Evolutionary conservation across 2,329 filamentous ascomycete genomes (phyloP).

Genomic region (Xylariaceae sp.): DNA sequence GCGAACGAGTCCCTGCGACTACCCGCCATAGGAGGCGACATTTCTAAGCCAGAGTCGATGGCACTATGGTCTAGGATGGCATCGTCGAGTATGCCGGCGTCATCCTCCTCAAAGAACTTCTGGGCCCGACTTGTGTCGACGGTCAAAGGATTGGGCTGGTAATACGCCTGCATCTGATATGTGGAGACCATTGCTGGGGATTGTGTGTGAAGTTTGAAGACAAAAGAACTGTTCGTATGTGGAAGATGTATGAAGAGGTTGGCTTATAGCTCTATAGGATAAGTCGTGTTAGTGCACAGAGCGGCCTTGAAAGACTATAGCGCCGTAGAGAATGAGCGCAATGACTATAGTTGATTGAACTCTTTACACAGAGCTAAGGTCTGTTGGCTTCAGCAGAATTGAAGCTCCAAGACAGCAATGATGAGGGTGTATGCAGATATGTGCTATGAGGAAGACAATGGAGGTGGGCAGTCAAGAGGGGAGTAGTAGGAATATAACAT

Average conservation of each 20-base stretch:
- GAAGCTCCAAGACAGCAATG: constrained; percentile 34
- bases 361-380: constrained; percentile 12
- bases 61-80: constrained; percentile 64
- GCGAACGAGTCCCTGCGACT: constrained; percentile 70
- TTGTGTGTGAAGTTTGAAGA: constrained; percentile 27
- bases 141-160: constrained; percentile 56
- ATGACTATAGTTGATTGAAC: constrained; percentile 1
- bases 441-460: constrained; percentile 36
- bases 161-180: constrained; percentile 60
- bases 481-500: constrained; percentile 33
- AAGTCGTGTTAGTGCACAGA: constrained; percentile 37
- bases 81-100: constrained; percentile 66
- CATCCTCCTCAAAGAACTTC: constrained; percentile 68
- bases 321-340: constrained; percentile 4
- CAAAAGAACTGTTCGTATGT: constrained; percentile 27
- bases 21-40: constrained; percentile 67
- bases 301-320: constrained; percentile 30
- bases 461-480: constrained; percentile 32
- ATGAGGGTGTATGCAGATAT: constrained; percentile 34
- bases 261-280: constrained; percentile 33
- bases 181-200: constrained; percentile 56
- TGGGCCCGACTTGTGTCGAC: constrained; percentile 61
- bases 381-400: constrained; percentile 8
- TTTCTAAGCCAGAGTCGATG: constrained; percentile 67
- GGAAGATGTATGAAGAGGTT: constrained; percentile 20